Base-by-base conservation (phyloP, 2,329 filamentous ascomycete species). In the Basipetospora sp. region DNA sequence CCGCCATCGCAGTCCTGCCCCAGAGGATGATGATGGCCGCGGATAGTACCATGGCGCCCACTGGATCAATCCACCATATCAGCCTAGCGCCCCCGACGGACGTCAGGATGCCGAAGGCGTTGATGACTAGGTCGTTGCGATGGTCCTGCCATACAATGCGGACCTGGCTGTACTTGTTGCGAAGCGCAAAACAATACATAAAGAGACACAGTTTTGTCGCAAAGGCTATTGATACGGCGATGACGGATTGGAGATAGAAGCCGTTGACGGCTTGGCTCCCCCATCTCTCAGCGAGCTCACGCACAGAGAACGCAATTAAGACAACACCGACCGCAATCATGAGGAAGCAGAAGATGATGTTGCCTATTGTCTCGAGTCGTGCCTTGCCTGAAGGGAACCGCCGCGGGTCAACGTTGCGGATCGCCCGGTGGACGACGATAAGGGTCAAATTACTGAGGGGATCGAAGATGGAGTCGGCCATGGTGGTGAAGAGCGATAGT, bases 111-210 rank as follows among this genome's bases (percentile, higher is more conserved):
- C 81, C 86, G 48, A 93, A 85, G 38, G 85, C 85, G 56, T 96
- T 98, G 69, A 98, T 85, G 50, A 94, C 68, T n/a, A 98, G 67
- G 53, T 98, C 90, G 53, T 98, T 98, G 43, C 90, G 79, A 62
- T 98, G 90, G 52, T 96, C 88, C 57, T 93, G 83, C 87, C 86
- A 94, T 11, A 96, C 65, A 53, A 94, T 94, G 41, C 81, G 74
- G 45, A 94, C 76, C 57, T 94, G 87, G 43, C 77, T 85, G 64
- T 96, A 94, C 50, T 84, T 82, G 62, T 94, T 79, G 47, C 88
- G 79, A 50, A 96, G 60, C 4, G 83, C 75, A 75, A 80, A 96
- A 62, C 90, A 96, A 64, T 94, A 96, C 18, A 92, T 49, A 57
- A 94, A 96, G 1, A 96, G 68, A 4, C 50, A 51, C 13, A 96